A percentile compares a stretch with the other conserved stretches of the same genome.
Conservation (phyloP, 352 stramenopile genomes). For the Globisporangium alternatum region DNA sequence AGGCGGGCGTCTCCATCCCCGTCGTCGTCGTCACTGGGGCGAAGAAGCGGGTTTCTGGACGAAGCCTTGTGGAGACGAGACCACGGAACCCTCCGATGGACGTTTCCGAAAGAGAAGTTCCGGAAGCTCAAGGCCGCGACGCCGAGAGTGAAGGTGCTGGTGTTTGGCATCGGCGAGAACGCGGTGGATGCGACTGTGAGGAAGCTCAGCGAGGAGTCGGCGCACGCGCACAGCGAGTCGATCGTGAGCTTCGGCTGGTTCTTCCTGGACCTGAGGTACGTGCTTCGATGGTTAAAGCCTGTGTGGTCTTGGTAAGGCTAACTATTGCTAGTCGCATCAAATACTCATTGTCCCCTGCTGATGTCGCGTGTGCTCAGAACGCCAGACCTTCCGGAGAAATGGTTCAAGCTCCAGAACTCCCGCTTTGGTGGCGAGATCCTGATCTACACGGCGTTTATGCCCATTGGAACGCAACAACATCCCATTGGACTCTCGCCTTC, state of each 20-base stretch:
- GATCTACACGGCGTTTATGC: slow-evolving; percentile 30
- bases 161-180: slow-evolving; percentile 55
- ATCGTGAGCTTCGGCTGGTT: slow-evolving; percentile 79
- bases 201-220: slow-evolving; percentile 10
- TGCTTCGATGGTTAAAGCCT: not conserved
- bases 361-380: slow-evolving; percentile 30
- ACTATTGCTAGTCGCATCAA: too few species aligned
- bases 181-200: slow-evolving; percentile 13
- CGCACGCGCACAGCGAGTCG: slow-evolving; percentile 27
- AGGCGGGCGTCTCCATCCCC: not conserved
- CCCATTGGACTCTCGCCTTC: not conserved
- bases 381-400: slow-evolving; percentile 59
- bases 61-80: slow-evolving; percentile 49
- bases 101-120: slow-evolving; percentile 56
- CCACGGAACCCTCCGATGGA: slow-evolving; percentile 57
- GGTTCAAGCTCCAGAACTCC: slow-evolving; percentile 73
- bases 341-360: not conserved
- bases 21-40: not conserved
- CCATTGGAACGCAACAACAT: not conserved
- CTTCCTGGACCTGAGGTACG: slow-evolving; percentile 73
- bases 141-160: slow-evolving; percentile 65
- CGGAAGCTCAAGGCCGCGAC: slow-evolving; percentile 61
- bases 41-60: slow-evolving; percentile 45
- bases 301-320: not conserved
- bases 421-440: slow-evolving; percentile 68